These are phyloP conservation scores for Parsonsia alboflavescens DNA, from an alignment of 257 asterid genomes.

Conservation along the genomic window DNA sequence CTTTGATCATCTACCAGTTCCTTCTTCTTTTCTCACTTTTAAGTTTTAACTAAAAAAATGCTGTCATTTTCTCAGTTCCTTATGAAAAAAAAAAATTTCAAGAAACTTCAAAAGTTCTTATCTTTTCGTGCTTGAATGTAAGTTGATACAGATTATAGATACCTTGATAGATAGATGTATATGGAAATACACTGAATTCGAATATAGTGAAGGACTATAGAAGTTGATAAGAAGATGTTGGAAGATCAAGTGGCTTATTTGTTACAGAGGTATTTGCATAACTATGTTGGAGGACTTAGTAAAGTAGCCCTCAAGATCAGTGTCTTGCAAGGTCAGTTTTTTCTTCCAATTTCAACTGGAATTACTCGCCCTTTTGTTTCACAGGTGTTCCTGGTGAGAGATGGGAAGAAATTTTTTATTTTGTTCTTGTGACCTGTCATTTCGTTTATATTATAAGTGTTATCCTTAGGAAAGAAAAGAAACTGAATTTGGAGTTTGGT, in stretches of 20 bases:
- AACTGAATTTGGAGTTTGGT: neutral
- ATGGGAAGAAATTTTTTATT: neutral
- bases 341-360: neutral
- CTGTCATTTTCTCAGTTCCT: neutral
- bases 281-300: conserved; percentile 87
- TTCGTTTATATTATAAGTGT: neutral
- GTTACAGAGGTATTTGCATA: conserved; percentile 85
- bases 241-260: conserved; percentile 97
- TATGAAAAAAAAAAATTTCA: too few relatives aligned
- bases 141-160: neutral
- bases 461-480: neutral
- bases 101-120: neutral
- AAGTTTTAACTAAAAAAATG: neutral
- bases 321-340: conserved; percentile 82
- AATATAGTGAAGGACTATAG: neutral
- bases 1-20: neutral
- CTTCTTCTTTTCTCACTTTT: too few relatives aligned
- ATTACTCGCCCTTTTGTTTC: neutral
- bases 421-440: neutral
- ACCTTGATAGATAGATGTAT: neutral
- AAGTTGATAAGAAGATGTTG: conserved; percentile 52
- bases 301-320: conserved; percentile 98
- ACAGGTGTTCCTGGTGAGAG: neutral
- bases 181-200: neutral
- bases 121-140: neutral